Conservation (phyloP, 768 basidiomycete species). For the Boletales sp. region DNA sequence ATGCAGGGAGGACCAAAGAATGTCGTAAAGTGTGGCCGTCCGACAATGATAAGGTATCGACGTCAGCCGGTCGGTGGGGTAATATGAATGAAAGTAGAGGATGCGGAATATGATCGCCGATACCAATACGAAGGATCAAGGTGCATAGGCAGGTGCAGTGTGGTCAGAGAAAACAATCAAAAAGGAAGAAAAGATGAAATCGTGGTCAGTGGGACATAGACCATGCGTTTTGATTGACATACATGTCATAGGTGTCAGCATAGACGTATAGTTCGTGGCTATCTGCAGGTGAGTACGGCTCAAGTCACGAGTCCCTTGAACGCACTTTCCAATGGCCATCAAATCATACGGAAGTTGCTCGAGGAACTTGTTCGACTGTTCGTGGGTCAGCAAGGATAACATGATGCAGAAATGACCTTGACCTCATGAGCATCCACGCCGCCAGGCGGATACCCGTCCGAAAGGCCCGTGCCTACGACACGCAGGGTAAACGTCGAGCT, state of each 20-base stretch:
- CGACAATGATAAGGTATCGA: background rate
- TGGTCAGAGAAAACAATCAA: too few species aligned
- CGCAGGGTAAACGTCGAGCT: background rate
- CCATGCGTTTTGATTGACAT: slow-evolving; percentile 5
- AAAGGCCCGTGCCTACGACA: slow-evolving; percentile 65
- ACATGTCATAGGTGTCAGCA: slow-evolving; percentile 65
- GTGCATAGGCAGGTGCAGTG: too few species aligned
- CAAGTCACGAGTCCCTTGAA: background rate
- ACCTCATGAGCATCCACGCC: slow-evolving; percentile 74
- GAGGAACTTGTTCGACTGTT: slow-evolving; percentile 72
- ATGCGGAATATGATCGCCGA: background rate
- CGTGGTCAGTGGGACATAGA: slow-evolving; percentile 3
- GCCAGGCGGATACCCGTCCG: slow-evolving; percentile 69
- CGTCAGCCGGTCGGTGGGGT: background rate
- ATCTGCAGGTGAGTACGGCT: background rate
- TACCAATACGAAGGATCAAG: background rate
- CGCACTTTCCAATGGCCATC: slow-evolving; percentile 81
- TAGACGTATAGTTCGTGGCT: slow-evolving; percentile 85
- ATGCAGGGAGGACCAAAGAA: background rate
- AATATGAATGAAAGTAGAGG: too few species aligned
- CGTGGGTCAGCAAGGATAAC: background rate
- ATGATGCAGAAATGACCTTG: slow-evolving; percentile 9
- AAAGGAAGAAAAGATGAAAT: background rate
- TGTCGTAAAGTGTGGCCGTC: background rate
- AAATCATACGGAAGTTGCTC: slow-evolving; percentile 74